phyloP scores from a whole-genome alignment of 2,329 filamentous ascomycete genomes.

The Hypoxylon sp. region DNA sequence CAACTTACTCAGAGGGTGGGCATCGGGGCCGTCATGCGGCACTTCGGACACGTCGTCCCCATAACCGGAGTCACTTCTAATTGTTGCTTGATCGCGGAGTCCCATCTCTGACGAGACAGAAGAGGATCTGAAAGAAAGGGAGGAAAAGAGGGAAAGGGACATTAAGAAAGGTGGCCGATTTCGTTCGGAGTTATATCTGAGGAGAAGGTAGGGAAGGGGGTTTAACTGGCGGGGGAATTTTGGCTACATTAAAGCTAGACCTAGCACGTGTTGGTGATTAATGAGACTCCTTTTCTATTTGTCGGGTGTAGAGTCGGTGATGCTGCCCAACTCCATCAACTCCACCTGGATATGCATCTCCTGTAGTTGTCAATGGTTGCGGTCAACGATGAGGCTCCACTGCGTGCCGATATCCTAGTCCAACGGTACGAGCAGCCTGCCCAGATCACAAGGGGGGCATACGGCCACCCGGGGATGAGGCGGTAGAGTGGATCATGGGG shows the following conservation, averaged over 20 bases:
- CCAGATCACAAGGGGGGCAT: slow-evolving; percentile 44
- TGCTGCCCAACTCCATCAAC: slow-evolving; percentile 53
- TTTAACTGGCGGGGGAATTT: slow-evolving; percentile 16
- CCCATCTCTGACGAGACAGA: slow-evolving; percentile 56
- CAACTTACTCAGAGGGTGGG: slow-evolving; percentile 54
- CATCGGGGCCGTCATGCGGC: slow-evolving; percentile 50
- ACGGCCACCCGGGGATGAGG: slow-evolving; percentile 48
- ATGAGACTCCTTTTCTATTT: slow-evolving; percentile 40
- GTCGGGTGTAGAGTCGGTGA: slow-evolving; percentile 45
- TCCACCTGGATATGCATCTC: slow-evolving; percentile 52
- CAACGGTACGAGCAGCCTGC: slow-evolving; percentile 44
- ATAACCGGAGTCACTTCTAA: slow-evolving; percentile 56
- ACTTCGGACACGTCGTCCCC: slow-evolving; percentile 55
- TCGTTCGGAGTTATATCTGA: slow-evolving; percentile 44
- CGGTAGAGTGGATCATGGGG: slow-evolving; percentile 48
- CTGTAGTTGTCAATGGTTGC: slow-evolving; percentile 50
- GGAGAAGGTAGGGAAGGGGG: slow-evolving; percentile 39
- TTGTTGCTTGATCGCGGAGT: slow-evolving; percentile 55
- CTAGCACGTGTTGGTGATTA: slow-evolving; percentile 37
- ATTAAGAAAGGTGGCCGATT: slow-evolving; percentile 41
- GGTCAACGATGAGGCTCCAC: slow-evolving; percentile 46
- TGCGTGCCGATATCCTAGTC: slow-evolving; percentile 43
- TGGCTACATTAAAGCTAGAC: slow-evolving; percentile 25
- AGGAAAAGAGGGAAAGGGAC: slow-evolving; percentile 44
- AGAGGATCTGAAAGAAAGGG: slow-evolving; percentile 42